Percentiles rank a stretch among this genome's conserved stretches.
Evolutionary conservation across 352 stramenopile species (phyloP).

Genomic region (Halophytophthora batemanensis): DNA sequence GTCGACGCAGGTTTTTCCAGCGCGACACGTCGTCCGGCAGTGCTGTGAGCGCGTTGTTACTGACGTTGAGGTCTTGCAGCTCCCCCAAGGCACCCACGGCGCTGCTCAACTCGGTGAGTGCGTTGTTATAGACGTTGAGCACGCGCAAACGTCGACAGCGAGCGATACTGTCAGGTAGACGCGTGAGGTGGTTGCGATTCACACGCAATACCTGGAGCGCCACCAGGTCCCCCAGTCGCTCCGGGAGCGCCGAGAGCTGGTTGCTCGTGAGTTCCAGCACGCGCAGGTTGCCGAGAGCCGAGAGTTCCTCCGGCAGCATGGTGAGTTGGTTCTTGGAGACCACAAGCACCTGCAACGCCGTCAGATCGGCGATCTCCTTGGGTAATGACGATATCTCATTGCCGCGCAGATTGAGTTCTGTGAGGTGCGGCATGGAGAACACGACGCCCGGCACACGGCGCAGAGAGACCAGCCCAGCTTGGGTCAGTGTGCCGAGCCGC

Average conservation of each 20-base stretch:
- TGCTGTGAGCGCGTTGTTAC: slow-evolving; percentile 47
- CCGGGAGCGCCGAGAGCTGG: slow-evolving; percentile 44
- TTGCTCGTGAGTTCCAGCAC: slow-evolving; percentile 61
- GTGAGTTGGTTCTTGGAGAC: slow-evolving; percentile 64
- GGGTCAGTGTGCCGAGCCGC: slow-evolving; percentile 47
- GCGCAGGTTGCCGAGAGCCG: slow-evolving; percentile 40
- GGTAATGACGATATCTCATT: slow-evolving; percentile 61
- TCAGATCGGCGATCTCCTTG: slow-evolving; percentile 52
- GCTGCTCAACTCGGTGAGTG: slow-evolving; percentile 41
- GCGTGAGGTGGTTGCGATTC: slow-evolving; percentile 51
- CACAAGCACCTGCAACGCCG: slow-evolving; percentile 40
- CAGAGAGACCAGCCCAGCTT: slow-evolving; percentile 42
- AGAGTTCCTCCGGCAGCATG: slow-evolving; percentile 44
- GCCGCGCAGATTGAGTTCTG: slow-evolving; percentile 60
- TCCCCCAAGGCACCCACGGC: slow-evolving; percentile 47
- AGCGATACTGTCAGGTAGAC: slow-evolving; percentile 48
- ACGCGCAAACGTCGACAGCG: slow-evolving; percentile 46
- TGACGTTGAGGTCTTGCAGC: slow-evolving; percentile 72
- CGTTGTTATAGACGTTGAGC: slow-evolving; percentile 82
- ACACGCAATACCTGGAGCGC: slow-evolving; percentile 52
- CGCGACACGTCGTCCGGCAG: slow-evolving; percentile 33
- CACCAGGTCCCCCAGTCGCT: slow-evolving; percentile 42
- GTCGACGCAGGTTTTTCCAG: slow-evolving; percentile 55
- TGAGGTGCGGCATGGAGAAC: slow-evolving; percentile 53
- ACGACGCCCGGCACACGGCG: slow-evolving; percentile 54